Conservation (phyloP, 352 stramenopile species). For the Peronospora tabacina region DNA sequence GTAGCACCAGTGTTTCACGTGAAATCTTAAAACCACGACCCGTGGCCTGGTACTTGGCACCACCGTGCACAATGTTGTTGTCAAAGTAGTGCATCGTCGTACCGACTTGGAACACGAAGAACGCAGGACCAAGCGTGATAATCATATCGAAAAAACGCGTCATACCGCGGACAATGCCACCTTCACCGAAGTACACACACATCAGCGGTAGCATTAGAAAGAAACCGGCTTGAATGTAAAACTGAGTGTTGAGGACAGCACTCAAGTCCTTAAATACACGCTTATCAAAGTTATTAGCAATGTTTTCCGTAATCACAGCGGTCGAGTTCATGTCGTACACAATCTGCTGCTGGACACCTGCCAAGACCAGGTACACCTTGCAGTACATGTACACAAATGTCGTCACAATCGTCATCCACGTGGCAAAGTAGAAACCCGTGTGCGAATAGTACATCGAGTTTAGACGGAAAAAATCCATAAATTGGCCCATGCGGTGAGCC, state of each 20-base stretch:
- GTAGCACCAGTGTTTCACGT: slow-evolving; percentile 61
- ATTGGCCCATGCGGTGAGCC: slow-evolving; percentile 71
- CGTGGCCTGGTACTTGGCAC: slow-evolving; percentile 70
- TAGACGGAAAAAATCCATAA: slow-evolving; percentile 75
- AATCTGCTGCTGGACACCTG: slow-evolving; percentile 59
- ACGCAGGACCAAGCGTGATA: slow-evolving; percentile 55
- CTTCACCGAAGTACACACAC: slow-evolving; percentile 69
- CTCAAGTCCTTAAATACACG: slow-evolving; percentile 58
- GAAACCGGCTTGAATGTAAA: slow-evolving; percentile 69
- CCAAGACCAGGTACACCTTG: slow-evolving; percentile 68
- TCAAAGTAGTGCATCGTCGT: slow-evolving; percentile 83
- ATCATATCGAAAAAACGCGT: slow-evolving; percentile 68
- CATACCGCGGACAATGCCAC: slow-evolving; percentile 51
- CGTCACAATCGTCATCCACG: slow-evolving; percentile 79
- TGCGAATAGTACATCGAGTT: slow-evolving; percentile 85
- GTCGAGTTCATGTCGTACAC: slow-evolving; percentile 62
- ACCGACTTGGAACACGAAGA: slow-evolving; percentile 78
- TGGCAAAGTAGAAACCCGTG: slow-evolving; percentile 76
- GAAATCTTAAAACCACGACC: slow-evolving; percentile 82
- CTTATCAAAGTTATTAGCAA: slow-evolving; percentile 45
- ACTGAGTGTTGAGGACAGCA: slow-evolving; percentile 68
- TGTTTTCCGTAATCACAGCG: slow-evolving; percentile 47
- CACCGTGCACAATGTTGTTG: slow-evolving; percentile 67
- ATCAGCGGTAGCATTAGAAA: slow-evolving; percentile 74
- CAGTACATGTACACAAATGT: slow-evolving; percentile 80